A percentile compares a stretch with the other conserved stretches of the same genome.
phyloP scores from a whole-genome alignment of 495 filamentous ascomycete genomes.

The Geopyxis carbonaria region DNA sequence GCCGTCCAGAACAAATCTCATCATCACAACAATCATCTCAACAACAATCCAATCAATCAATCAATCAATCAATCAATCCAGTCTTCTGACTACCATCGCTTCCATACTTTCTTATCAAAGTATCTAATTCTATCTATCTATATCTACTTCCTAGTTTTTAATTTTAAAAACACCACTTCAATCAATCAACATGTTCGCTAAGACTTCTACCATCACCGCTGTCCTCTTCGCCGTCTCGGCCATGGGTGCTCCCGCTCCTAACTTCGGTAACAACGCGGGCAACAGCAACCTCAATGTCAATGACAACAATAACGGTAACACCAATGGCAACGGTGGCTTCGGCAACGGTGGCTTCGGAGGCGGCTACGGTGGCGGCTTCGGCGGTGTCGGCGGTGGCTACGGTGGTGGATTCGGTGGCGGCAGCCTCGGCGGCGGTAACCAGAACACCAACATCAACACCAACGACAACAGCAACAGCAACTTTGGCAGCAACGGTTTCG shows the following conservation, averaged over 20 bases:
- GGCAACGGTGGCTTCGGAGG: not conserved
- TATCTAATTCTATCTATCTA: no score
- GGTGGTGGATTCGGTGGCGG: no score
- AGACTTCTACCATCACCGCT: not conserved
- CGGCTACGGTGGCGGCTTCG: not conserved
- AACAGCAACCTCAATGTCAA: not conserved
- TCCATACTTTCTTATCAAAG: no score
- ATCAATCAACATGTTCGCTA: no score
- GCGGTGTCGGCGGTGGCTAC: no score
- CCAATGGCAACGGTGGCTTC: constrained; percentile 2
- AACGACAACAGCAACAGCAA: constrained; percentile 4
- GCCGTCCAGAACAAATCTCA: no score
- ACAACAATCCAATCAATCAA: no score
- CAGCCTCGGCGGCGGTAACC: not conserved
- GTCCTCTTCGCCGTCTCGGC: constrained; percentile 2
- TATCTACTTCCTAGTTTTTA: no score
- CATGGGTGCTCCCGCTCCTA: constrained; percentile 1
- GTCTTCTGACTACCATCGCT: no score
- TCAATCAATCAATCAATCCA: no score
- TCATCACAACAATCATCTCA: no score
- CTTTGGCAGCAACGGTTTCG: not conserved
- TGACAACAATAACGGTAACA: not conserved
- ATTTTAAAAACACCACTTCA: no score
- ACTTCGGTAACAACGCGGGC: not conserved
- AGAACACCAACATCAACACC: not conserved